Evolutionary conservation across 768 basidiomycete genomes (phyloP), one percentile per base, ranked within the genome.

Genomic region (Coprinopsis sp.): DNA sequence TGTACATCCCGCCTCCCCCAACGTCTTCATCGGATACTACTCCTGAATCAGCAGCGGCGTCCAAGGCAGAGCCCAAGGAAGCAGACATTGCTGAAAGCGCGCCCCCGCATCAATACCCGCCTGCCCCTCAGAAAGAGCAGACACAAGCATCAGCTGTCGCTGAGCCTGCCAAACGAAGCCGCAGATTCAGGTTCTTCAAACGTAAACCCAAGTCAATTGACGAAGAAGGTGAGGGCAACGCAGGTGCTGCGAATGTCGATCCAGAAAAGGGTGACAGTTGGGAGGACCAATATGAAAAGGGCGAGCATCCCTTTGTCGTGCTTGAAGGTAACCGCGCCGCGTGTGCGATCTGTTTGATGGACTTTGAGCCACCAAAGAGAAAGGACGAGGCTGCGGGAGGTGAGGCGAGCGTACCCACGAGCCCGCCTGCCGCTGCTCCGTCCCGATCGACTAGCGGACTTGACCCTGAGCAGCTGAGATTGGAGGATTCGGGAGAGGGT

Each of bases 341-440:
- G 13, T 91, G 89, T 61, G 86, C 87, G 21, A 87, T 91, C 44
- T 91, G 90, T 61, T 66, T 91, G 53, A 74, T 85, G 76, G 89
- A 91, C 61, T 92, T 90, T 52, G 85, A 86, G 53, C 85, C 84
- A 62, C 89, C 89, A 13, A 64, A 70, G 61, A 53, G 61, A 57
- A 54, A 66, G 27, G 31, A 40, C 12, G 48, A n/a, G 30, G 34
- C 44, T 11, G 18, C 27, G 21, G 34, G 22, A 25, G 24, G 11
- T 11, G 8, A 22, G 6, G 41, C 38, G 33, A 33, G 46, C 28
- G 37, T 28, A 36, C 6, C 8, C 8, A 37, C 6, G 27, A 24
- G 16, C 29, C 24, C 33, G 14, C n/a, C 38, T 28, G 10, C 38
- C 21, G 14, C 30, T 25, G 7, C 34, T 29, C 16, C 23, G 33